Conservation (phyloP, 441 rosid species). For the Populus hybrid region DNA sequence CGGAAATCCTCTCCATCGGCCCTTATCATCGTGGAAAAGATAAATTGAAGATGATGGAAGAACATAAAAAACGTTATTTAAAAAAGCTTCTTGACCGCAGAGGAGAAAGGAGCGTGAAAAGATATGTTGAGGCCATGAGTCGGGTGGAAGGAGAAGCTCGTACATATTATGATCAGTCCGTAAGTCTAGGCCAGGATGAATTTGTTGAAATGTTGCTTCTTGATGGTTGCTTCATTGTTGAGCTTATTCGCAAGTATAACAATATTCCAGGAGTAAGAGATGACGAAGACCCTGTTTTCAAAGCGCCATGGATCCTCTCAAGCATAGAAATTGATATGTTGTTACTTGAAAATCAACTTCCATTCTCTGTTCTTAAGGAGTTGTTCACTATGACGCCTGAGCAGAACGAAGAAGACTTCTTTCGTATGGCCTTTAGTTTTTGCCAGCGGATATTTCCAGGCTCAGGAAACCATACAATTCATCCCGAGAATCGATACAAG, state of each 20-base stretch:
- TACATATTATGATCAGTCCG: background rate
- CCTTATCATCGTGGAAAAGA: constrained; percentile 13
- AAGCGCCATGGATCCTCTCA: no score
- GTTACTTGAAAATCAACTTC: constrained; percentile 22
- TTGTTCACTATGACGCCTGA: background rate
- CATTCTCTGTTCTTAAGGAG: background rate
- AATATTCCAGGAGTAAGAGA: no score
- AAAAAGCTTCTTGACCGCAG: background rate
- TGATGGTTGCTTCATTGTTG: constrained; percentile 29
- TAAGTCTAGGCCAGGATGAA: background rate
- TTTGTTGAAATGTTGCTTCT: constrained; percentile 28
- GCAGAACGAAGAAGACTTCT: no score
- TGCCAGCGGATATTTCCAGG: no score
- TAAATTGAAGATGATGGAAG: constrained; percentile 6
- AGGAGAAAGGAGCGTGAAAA: background rate
- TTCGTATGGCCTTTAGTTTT: no score
- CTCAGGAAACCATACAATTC: no score
- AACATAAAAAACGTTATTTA: background rate
- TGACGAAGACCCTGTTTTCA: no score
- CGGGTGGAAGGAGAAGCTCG: background rate
- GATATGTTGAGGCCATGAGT: background rate
- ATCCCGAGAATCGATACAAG: no score
- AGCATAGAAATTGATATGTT: background rate
- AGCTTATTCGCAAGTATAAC: background rate
- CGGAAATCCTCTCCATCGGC: constrained; percentile 5